Evolutionary conservation across 2,329 filamentous ascomycete species (phyloP).

Genomic region (Raffaelea arxii): DNA sequence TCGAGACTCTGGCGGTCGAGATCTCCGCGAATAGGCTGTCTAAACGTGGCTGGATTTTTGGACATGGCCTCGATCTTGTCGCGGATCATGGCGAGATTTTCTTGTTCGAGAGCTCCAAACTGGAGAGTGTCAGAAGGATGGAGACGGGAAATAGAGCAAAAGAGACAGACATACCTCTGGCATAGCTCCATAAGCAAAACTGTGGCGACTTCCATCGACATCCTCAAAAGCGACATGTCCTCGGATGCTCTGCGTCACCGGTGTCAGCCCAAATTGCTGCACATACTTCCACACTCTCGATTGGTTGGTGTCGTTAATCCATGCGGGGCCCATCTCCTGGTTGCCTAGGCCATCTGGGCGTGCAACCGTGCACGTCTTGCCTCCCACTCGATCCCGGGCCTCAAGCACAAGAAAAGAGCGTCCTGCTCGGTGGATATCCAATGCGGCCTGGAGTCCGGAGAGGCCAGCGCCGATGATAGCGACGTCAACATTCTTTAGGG

Average conservation of each 20-base stretch:
- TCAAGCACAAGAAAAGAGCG: background rate
- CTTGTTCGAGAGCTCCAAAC: background rate
- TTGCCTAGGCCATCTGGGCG: background rate
- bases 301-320: slow-evolving; percentile 12
- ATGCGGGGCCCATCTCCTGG: slow-evolving; percentile 7
- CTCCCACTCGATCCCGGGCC: slow-evolving; percentile 1
- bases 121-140: background rate
- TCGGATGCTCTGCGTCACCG: background rate
- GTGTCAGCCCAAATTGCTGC: background rate
- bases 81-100: background rate
- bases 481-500: background rate
- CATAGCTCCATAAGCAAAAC: background rate
- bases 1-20: background rate
- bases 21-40: background rate
- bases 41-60: background rate
- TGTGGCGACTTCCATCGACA: background rate
- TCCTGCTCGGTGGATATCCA: background rate
- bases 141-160: background rate
- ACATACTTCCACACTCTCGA: background rate
- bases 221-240: background rate
- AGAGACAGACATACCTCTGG: background rate
- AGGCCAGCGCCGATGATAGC: background rate
- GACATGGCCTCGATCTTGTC: background rate
- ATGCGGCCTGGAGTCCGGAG: background rate
- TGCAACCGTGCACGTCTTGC: background rate